A percentile compares a stretch with the other conserved stretches of the same genome.
Conservation (phyloP, 306 rosid genomes). For the Vigna angularis region DNA sequence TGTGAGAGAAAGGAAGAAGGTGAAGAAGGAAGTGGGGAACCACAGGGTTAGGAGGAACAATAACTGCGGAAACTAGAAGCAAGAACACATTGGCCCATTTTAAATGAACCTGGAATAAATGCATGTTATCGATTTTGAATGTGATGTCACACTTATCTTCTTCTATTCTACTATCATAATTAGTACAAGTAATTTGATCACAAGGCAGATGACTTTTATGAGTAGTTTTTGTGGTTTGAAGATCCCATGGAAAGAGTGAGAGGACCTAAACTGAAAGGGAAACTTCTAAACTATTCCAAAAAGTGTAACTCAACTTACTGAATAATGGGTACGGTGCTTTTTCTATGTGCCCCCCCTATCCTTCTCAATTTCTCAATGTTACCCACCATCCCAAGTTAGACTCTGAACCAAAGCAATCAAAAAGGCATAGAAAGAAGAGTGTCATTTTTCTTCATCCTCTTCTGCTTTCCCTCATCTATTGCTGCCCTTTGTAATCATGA, state of each 20-base stretch:
- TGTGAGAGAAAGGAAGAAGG: neutral
- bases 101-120: slow-evolving; percentile 48
- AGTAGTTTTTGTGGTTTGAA: slow-evolving; percentile 35
- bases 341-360: slow-evolving; percentile 43
- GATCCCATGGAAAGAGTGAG: slow-evolving; percentile 31
- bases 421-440: slow-evolving; percentile 45
- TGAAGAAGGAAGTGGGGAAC: slow-evolving; percentile 45
- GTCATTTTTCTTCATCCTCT: slow-evolving; percentile 54
- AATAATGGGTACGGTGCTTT: slow-evolving; percentile 39
- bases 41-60: slow-evolving; percentile 16
- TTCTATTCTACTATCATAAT: slow-evolving; percentile 46
- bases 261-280: slow-evolving; percentile 47
- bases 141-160: slow-evolving; percentile 47
- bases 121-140: slow-evolving; percentile 47
- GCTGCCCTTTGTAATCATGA: slow-evolving; percentile 85
- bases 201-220: slow-evolving; percentile 41
- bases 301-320: slow-evolving; percentile 41
- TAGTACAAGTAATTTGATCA: slow-evolving; percentile 49
- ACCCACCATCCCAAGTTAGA: neutral
- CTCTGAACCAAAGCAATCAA: slow-evolving; percentile 38
- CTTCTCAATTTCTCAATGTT: slow-evolving; percentile 29
- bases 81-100: slow-evolving; percentile 43
- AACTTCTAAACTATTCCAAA: slow-evolving; percentile 50
- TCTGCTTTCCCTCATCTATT: slow-evolving; percentile 58
- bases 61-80: slow-evolving; percentile 32